Base-by-base conservation (phyloP, 371 early-diverging fungal species). In the Mortierella sp. region DNA sequence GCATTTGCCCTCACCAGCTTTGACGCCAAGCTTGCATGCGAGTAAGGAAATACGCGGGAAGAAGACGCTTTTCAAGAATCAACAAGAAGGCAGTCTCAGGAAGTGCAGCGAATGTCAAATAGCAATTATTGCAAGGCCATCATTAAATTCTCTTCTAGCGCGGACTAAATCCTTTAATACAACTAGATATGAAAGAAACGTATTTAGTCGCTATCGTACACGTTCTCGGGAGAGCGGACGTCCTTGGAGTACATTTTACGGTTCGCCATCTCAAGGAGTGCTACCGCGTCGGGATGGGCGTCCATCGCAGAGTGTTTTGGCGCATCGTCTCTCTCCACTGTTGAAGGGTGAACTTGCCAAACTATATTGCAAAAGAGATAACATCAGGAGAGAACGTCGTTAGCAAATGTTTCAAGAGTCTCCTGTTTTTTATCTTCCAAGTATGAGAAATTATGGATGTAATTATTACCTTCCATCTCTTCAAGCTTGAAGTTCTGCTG, bases 1-100 rank as follows among this genome's bases (percentile, higher is more conserved):
- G 95, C 95, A 9, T 96, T 99, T 81, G 98, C 97, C 5, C 89
- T 99, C 42, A 96, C 98, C 3, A 96, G 97, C 75, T 95, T 97
- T 84, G 97, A 97, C 85, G 96, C 95, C 50, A 97, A 97, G 86
- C 89, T 98, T 19, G 97, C 96, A 14, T 98, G 97, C 87, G 96
- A 96, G 88, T 97, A 90, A 90, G 73, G 70, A 0, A 2, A 57
- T 44, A 5, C 5, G 45, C 13, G 19, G 26, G 31, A 45, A 44
- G 16, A 3, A 19, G 42, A 5, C 42, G 42, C 42, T 38, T 38
- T 38, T 38, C 31, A 21, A 3, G 42, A 38, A 38, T 38, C 42
- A 8, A 16, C 16, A 65, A 7, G 38, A 65, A 3, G 2, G 24
- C 65, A 26, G 24, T 38, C 13, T 44, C 31, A 31, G 31, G 14